These are phyloP conservation scores for Ophiostoma triangulosporum DNA, from an alignment of 2,329 filamentous ascomycete species.

Conservation along the genomic window DNA sequence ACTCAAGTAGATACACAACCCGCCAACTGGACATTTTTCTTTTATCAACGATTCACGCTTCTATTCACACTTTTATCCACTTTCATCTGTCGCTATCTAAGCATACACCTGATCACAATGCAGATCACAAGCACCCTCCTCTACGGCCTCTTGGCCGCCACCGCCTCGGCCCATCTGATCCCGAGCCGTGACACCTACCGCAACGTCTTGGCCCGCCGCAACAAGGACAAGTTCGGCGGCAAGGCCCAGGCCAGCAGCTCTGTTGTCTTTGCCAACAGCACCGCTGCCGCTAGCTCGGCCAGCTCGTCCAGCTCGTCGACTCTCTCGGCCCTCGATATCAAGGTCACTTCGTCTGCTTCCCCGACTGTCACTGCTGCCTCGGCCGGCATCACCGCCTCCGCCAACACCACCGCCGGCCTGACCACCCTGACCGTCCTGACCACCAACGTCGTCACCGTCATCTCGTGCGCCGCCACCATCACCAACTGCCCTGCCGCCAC, in stretches of 20 bases:
- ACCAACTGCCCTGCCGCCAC: conserved; percentile 19
- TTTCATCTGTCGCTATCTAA: neutral
- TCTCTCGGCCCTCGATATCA: too few relatives aligned
- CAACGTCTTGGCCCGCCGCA: conserved; percentile 18
- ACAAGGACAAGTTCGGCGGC: conserved; percentile 6
- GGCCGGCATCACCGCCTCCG: neutral
- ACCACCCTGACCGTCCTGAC: conserved; percentile 26
- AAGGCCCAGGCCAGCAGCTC: neutral
- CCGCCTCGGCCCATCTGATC: conserved; percentile 28
- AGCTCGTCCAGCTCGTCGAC: neutral
- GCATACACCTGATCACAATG: conserved; percentile 27
- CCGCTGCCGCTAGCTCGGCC: neutral
- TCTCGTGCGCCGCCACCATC: conserved; percentile 15
- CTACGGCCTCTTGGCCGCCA: conserved; percentile 31
- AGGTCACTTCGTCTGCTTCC: too few relatives aligned
- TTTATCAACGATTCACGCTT: neutral
- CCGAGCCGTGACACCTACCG: conserved; percentile 23
- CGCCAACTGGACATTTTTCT: neutral
- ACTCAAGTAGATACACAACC: neutral
- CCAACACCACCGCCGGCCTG: conserved; percentile 12
- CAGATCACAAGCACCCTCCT: conserved; percentile 28
- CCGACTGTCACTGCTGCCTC: neutral
- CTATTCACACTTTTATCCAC: neutral
- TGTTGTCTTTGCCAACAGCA: conserved; percentile 2
- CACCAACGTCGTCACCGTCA: conserved; percentile 26